phyloP scores from a whole-genome alignment of 208 protist species.

The Wallacemonas sp. region DNA sequence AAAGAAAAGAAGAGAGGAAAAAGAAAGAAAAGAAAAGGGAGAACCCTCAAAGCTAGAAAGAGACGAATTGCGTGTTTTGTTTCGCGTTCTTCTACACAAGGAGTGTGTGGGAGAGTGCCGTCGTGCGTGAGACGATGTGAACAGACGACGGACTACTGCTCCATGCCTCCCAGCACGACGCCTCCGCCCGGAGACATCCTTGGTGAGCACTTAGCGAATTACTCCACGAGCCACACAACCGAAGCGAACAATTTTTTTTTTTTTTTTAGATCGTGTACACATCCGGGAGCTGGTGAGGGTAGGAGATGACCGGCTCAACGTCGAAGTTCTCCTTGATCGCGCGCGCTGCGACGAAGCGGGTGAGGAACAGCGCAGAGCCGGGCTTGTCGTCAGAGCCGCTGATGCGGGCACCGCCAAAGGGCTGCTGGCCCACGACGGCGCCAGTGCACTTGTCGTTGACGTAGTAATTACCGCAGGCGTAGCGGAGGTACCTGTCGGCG shows the following conservation, averaged over 20 bases:
- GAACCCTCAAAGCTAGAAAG: too few species aligned
- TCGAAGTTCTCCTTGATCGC: slow-evolving; percentile 97
- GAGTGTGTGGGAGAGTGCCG: too few species aligned
- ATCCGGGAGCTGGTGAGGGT: slow-evolving; percentile 90
- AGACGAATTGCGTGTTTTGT: too few species aligned
- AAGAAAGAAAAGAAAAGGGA: too few species aligned
- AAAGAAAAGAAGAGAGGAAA: too few species aligned
- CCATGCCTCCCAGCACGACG: too few species aligned
- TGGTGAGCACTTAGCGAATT: too few species aligned
- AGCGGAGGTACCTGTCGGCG: slow-evolving; percentile 64
- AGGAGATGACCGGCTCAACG: slow-evolving; percentile 80
- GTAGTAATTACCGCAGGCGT: slow-evolving; percentile 97
- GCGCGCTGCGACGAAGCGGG: slow-evolving; percentile 88
- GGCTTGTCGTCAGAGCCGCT: slow-evolving; percentile 98
- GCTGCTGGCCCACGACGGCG: slow-evolving; percentile 98
- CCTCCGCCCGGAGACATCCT: too few species aligned
- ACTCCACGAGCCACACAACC: neutral
- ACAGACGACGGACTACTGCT: too few species aligned
- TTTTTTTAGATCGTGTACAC: slow-evolving; percentile 54
- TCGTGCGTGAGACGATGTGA: too few species aligned
- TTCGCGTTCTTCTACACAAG: too few species aligned
- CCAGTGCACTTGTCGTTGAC: slow-evolving; percentile 98
- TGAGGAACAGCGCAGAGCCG: slow-evolving; percentile 89
- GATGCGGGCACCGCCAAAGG: slow-evolving; percentile 93
- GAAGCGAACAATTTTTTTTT: neutral